Evolutionary conservation across 768 basidiomycete species (phyloP), one percentile per base, ranked within the genome.

Genomic region (Podaxis sp.): DNA sequence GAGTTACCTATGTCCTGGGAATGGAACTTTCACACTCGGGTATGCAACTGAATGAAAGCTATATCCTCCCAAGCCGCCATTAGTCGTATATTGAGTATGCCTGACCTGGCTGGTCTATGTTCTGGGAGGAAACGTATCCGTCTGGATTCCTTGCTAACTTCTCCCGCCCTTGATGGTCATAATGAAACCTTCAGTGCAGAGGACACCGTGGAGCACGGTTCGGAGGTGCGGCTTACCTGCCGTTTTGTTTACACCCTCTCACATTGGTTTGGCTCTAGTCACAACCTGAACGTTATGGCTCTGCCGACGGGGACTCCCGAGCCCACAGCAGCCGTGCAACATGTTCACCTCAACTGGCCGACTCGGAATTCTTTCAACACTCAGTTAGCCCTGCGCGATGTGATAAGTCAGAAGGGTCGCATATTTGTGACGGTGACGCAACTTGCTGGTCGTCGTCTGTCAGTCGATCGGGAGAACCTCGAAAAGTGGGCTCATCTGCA

Each of bases 71-170:
- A 53, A 18, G 40, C 51, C 47, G 59, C 51, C 11, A 53, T 80
- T 60, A 73, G 79, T 50, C 66, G 74, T n/a, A 76, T 82, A 18
- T 68, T 82, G 23, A 71, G 73, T 4, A 68, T 79, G 64, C 74
- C 76, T 7, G 79, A 82, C 64, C 72, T 81, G 38, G 81, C 79
- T 40, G 74, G 77, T 11, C 69, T 82, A 28, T 67, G 72, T 42
- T 48, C 48, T 16, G 27, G 14, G 3, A 27, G 21, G 6, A 50
- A 55, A 47, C 50, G 21, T n/a, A n/a, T 23, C 18, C 40, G 32
- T 2, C 7, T n/a, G 42, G 51, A 46, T n/a, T 9, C 38, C n/a
- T 4, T 14, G 50, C 23, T 16, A 14, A 18, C 21, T 4, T 57
- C 57, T 9, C 27, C 35, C 2, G 28, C 38, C 25, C 18, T 35